Evolutionary conservation across 441 rosid species (phyloP).

Genomic region (Rhodomyrtus psidioides): DNA sequence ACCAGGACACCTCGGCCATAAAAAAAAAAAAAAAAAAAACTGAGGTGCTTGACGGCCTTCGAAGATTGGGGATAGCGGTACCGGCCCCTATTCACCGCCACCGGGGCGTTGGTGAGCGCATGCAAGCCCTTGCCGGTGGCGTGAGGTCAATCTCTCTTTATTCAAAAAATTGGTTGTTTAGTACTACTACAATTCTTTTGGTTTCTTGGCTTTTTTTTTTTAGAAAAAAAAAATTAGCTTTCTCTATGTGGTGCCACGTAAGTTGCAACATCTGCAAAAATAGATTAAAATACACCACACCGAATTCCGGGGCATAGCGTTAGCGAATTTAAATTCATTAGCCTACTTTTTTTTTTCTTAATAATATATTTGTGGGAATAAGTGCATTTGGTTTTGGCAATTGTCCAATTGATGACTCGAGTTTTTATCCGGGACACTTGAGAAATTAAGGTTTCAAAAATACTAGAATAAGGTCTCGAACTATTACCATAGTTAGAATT

Average conservation of each 20-base stretch:
- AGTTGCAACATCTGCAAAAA: no score
- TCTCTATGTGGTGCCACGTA: no score
- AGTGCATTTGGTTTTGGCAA: not conserved
- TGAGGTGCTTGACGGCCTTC: not conserved
- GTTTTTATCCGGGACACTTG: not conserved
- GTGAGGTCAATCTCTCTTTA: no score
- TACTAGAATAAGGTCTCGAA: not conserved
- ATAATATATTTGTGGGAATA: not conserved
- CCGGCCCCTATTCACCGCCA: not conserved
- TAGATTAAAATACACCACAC: not conserved
- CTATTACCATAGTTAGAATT: not conserved
- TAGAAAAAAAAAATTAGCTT: no score
- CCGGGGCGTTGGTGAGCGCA: not conserved
- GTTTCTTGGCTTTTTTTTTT: no score
- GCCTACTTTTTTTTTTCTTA: no score
- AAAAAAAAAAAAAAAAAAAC: no score
- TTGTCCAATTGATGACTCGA: not conserved
- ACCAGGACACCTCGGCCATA: no score
- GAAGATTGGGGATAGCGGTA: not conserved
- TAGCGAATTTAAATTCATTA: not conserved
- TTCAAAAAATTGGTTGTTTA: no score
- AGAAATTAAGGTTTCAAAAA: not conserved
- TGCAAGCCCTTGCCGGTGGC: not conserved
- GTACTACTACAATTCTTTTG: no score
- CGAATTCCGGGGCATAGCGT: no score